phyloP scores from a whole-genome alignment of 345 rosid species.

The Aethionema arabicum region DNA sequence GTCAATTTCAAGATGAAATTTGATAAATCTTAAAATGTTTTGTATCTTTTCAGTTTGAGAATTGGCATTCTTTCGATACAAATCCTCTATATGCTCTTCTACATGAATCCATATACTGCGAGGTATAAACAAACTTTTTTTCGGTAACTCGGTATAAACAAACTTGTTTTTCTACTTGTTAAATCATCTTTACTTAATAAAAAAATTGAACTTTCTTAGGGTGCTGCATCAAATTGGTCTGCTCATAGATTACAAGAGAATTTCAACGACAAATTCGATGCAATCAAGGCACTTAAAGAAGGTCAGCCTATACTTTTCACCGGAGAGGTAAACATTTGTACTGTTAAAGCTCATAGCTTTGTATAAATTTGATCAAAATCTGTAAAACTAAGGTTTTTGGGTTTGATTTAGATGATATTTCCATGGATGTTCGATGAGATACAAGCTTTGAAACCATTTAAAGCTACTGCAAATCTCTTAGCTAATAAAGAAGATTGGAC shows the following conservation, averaged over 20 bases:
- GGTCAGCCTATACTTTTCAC: slow-evolving; percentile 73
- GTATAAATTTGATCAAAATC: not conserved
- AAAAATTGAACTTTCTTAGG: slow-evolving; percentile 40
- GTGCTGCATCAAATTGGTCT: slow-evolving; percentile 80
- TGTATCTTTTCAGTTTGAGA: slow-evolving; percentile 57
- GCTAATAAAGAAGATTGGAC: slow-evolving; percentile 90
- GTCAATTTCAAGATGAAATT: slow-evolving; percentile 6
- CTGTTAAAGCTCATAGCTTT: not conserved
- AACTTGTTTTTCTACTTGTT: not conserved
- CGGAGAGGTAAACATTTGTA: slow-evolving; percentile 64
- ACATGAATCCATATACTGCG: slow-evolving; percentile 86
- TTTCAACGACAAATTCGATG: slow-evolving; percentile 55
- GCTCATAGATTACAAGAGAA: slow-evolving; percentile 61
- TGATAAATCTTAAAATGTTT: slow-evolving; percentile 23
- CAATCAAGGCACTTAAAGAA: slow-evolving; percentile 64
- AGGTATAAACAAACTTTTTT: slow-evolving; percentile 41
- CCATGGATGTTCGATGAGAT: slow-evolving; percentile 96
- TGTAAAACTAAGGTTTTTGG: slow-evolving; percentile 7
- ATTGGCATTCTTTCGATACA: slow-evolving; percentile 65
- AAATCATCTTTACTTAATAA: not conserved
- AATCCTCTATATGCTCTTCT: slow-evolving; percentile 86
- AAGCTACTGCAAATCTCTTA: slow-evolving; percentile 60
- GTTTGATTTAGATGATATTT: slow-evolving; percentile 56
- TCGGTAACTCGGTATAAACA: slow-evolving; percentile 49
- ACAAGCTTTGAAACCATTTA: slow-evolving; percentile 65